A percentile compares a stretch with the other conserved stretches of the same genome.
These are phyloP conservation scores for Puccinia triticina DNA, from an alignment of 1,284 basidiomycete species.

Conservation along the genomic window DNA sequence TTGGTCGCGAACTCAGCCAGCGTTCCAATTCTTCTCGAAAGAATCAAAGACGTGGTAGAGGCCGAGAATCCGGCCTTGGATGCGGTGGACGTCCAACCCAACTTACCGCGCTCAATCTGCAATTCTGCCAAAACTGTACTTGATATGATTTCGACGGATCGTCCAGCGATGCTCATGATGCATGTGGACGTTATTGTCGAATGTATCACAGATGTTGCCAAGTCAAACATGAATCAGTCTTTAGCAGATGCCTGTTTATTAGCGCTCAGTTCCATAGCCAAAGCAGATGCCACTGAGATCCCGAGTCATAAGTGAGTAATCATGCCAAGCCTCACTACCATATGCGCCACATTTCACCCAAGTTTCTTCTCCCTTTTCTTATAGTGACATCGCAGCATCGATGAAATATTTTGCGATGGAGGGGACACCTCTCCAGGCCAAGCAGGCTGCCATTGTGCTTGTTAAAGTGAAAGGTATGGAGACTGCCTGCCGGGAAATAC, in stretches of 20 bases:
- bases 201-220: constrained; percentile 68
- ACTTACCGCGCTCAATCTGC: constrained; percentile 52
- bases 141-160: constrained; percentile 73
- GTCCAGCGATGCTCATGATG: constrained; percentile 72
- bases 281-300: constrained; percentile 66
- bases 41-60: constrained; percentile 63
- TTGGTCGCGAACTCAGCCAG: constrained; percentile 81
- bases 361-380: neutral
- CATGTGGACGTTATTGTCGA: constrained; percentile 77
- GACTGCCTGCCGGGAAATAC: constrained; percentile 65
- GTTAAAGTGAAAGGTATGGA: constrained; percentile 63
- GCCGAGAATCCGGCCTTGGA: constrained; percentile 29
- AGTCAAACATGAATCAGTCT: constrained; percentile 63
- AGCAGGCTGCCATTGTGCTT: constrained; percentile 81
- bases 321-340: neutral
- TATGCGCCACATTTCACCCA: neutral
- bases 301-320: constrained; percentile 70
- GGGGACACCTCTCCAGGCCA: constrained; percentile 73
- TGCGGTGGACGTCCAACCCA: constrained; percentile 19
- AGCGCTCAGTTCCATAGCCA: constrained; percentile 72
- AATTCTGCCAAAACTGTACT: constrained; percentile 60
- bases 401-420: constrained; percentile 69
- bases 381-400: constrained; percentile 67
- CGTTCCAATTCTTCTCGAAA: constrained; percentile 73
- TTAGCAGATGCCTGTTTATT: constrained; percentile 74